Percentiles rank a stretch among this genome's conserved stretches.
phyloP scores from a whole-genome alignment of 495 filamentous ascomycete species.

The Massariosphaeria phaeospora region DNA sequence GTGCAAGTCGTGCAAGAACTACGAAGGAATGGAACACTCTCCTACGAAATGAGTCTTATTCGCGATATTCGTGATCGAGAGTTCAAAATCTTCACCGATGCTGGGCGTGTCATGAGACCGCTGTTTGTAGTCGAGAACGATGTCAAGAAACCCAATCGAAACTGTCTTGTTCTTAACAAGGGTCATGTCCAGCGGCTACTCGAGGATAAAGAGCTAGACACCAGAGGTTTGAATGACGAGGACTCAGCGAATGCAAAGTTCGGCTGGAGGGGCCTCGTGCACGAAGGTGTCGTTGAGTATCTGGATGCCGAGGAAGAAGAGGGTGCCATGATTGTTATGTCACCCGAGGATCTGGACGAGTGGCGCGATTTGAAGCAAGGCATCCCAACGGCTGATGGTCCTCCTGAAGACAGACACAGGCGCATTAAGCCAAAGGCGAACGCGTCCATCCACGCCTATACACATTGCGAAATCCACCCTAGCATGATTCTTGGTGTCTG shows the following conservation, averaged over 20 bases:
- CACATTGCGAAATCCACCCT: slow-evolving; percentile 97
- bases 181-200: slow-evolving; percentile 68
- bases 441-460: slow-evolving; percentile 79
- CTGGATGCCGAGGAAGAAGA: slow-evolving; percentile 98
- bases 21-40: slow-evolving; percentile 69
- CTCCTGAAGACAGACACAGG: slow-evolving; percentile 59
- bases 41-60: slow-evolving; percentile 85
- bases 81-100: slow-evolving; percentile 98
- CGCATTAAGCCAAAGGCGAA: slow-evolving; percentile 81
- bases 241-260: slow-evolving; percentile 41
- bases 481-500: slow-evolving; percentile 98
- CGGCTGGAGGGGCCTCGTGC: slow-evolving; percentile 81
- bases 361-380: slow-evolving; percentile 60
- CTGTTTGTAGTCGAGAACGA: slow-evolving; percentile 85
- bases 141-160: slow-evolving; percentile 61
- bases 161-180: slow-evolving; percentile 76
- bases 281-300: slow-evolving; percentile 81
- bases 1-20: slow-evolving; percentile 72
- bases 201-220: slow-evolving; percentile 55
- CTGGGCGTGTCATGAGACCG: slow-evolving; percentile 87
- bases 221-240: slow-evolving; percentile 33
- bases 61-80: slow-evolving; percentile 93
- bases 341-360: slow-evolving; percentile 80
- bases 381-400: slow-evolving; percentile 56
- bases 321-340: slow-evolving; percentile 98